phyloP scores from a whole-genome alignment of 306 rosid species.

The Acacia acuminata region DNA sequence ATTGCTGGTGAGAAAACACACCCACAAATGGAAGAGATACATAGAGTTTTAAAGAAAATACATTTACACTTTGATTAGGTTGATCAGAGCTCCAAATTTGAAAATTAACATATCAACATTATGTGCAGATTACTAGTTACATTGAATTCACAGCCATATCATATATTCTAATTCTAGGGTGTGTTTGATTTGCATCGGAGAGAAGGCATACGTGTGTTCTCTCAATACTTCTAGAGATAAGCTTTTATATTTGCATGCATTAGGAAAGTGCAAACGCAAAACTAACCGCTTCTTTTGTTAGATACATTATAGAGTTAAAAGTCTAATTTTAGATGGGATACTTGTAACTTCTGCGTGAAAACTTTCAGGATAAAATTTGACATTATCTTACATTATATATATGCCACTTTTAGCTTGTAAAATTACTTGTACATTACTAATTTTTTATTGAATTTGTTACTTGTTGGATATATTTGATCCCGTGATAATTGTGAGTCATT shows the following conservation, averaged over 20 bases:
- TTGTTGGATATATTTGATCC: too few species aligned
- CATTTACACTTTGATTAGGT: constrained; percentile 39
- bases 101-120: background rate
- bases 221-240: background rate
- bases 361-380: too few species aligned
- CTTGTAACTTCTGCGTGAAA: too few species aligned
- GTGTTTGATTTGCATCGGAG: background rate
- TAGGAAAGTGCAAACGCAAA: background rate
- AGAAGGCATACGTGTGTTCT: background rate
- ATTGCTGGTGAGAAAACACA: constrained; percentile 64
- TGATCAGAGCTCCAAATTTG: background rate
- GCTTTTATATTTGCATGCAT: background rate
- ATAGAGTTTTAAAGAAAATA: constrained; percentile 51
- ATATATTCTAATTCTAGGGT: background rate
- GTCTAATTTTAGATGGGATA: too few species aligned
- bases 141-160: background rate
- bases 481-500: too few species aligned
- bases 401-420: too few species aligned
- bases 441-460: background rate
- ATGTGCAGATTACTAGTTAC: too few species aligned
- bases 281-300: too few species aligned
- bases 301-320: too few species aligned
- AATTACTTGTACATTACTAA: too few species aligned
- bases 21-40: constrained; percentile 52
- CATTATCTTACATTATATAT: too few species aligned